phyloP scores from a whole-genome alignment of 257 asterid genomes.

The Nicotiana attenuata region DNA sequence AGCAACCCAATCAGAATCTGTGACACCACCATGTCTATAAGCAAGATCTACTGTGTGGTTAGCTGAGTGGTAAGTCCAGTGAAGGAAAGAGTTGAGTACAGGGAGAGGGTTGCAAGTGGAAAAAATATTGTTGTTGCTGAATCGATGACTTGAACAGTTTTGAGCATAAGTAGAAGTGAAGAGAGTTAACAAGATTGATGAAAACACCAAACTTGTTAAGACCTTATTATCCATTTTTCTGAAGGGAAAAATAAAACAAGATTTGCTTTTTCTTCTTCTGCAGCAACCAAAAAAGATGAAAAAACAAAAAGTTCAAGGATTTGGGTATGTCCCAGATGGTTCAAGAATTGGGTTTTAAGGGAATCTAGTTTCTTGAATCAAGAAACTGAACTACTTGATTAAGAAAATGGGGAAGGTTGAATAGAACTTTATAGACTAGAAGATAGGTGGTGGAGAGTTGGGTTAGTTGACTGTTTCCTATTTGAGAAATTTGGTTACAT shows the following conservation, averaged over 20 bases:
- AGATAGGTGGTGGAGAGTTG: not conserved
- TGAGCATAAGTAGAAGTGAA: conserved; percentile 24
- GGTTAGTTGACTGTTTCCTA: not conserved
- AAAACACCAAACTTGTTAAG: conserved; percentile 11
- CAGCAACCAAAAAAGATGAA: not conserved
- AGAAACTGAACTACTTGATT: not conserved
- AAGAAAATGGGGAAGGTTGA: not conserved
- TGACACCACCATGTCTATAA: conserved; percentile 9
- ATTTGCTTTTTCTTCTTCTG: not conserved
- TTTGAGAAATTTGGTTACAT: not conserved
- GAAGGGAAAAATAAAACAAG: not conserved
- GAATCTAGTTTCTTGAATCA: not conserved
- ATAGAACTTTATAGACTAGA: not conserved
- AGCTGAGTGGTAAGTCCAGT: conserved; percentile 9
- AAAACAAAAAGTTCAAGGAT: not conserved
- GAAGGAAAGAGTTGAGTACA: conserved; percentile 9
- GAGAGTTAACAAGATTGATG: conserved; percentile 10
- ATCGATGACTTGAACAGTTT: conserved; percentile 12
- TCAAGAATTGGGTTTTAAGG: not conserved
- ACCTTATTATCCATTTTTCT: conserved; percentile 21
- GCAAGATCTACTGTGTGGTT: conserved; percentile 18
- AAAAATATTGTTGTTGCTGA: not conserved
- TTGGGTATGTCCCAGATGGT: not conserved
- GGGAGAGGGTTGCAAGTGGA: conserved; percentile 4
- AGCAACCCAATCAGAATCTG: conserved; percentile 12